phyloP scores from a whole-genome alignment of 352 stramenopile species.

The Detonula confervacea region DNA sequence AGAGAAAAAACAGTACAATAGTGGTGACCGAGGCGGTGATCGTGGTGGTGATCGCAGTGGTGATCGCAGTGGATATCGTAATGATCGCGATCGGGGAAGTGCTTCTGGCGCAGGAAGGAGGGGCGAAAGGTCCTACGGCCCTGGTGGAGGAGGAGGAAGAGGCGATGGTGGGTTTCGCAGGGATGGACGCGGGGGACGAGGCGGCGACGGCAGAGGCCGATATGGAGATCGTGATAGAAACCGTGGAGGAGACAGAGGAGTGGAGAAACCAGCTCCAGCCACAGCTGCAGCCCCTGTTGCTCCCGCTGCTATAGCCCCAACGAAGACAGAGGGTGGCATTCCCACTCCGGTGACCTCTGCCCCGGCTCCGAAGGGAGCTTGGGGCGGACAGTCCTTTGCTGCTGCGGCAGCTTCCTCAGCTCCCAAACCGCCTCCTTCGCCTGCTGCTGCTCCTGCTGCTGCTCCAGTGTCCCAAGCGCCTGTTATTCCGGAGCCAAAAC shows the following conservation, averaged over 20 bases:
- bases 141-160: conserved; percentile 15
- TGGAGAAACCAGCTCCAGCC: conserved; percentile 1
- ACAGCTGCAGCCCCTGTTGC: conserved; percentile 11
- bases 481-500: conserved; percentile 20
- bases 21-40: conserved; percentile 29
- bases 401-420: conserved; percentile 16
- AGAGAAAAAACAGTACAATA: conserved; percentile 9
- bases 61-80: no score
- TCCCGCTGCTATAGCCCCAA: conserved; percentile 21
- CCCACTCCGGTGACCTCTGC: conserved; percentile 48
- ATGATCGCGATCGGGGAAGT: conserved; percentile 28
- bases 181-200: conserved; percentile 19
- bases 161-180: conserved; percentile 18
- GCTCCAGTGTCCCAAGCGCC: not conserved
- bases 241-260: conserved; percentile 14
- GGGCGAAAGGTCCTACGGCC: conserved; percentile 26
- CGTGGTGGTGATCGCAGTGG: not conserved
- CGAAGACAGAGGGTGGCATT: conserved; percentile 18
- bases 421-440: not conserved
- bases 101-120: conserved; percentile 18
- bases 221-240: conserved; percentile 23
- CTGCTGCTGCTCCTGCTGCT: conserved; percentile 15
- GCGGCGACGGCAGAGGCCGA: conserved; percentile 13
- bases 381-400: conserved; percentile 51
- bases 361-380: conserved; percentile 55